Base-by-base conservation (phyloP, 352 stramenopile genomes). In the Globisporangium spinosum region DNA sequence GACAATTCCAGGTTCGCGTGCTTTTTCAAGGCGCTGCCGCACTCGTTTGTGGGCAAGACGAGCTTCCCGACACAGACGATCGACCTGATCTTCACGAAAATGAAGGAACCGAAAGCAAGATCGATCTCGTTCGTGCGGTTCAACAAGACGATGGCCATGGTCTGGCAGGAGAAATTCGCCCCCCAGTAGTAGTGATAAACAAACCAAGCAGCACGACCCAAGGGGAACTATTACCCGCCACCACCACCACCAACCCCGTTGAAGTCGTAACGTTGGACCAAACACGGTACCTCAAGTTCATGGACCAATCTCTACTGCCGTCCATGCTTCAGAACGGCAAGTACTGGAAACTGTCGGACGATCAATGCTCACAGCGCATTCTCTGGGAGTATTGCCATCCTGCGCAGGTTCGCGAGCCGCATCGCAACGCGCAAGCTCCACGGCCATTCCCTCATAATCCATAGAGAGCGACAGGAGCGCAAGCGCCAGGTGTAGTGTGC, bases 21-120 rank as follows among this genome's bases (percentile, higher is more conserved):
- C 8, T 89, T 90, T 45, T 71, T 92, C 29, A 92, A 92, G 40
- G 70, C 71, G 1, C 64, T 92, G 22, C 84, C 84, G 2, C 72
- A 80, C 25, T 60, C 61, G 29, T 91, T 93, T 32, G 80, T 93
- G 32, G 75, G 89, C 68, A 83, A 85, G 57, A 75, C 71, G 20
- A 70, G 73, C 13, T 93, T 90, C 54, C 76, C 83, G 15, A 71
- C 74, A 27, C 82, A 91, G 47, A 82, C 73, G 3, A 71, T 78
- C 0, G 85, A 93, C 49, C 55, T 90, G 15, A 80, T 90, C 20
- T 93, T 93, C 43, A 71, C 78, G 3, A 90, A 91, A 58, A 88
- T 91, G 79, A 90, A 91, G 45, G 83, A 93, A 9, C 85, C 83
- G 0, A 89, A 89, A 59, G 73, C 83, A 8, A 74, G 84, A 23